Percentiles rank a stretch among this genome's conserved stretches.
Conservation (phyloP, 2,329 filamentous ascomycete species). For the Colletotrichum liaoningense region DNA sequence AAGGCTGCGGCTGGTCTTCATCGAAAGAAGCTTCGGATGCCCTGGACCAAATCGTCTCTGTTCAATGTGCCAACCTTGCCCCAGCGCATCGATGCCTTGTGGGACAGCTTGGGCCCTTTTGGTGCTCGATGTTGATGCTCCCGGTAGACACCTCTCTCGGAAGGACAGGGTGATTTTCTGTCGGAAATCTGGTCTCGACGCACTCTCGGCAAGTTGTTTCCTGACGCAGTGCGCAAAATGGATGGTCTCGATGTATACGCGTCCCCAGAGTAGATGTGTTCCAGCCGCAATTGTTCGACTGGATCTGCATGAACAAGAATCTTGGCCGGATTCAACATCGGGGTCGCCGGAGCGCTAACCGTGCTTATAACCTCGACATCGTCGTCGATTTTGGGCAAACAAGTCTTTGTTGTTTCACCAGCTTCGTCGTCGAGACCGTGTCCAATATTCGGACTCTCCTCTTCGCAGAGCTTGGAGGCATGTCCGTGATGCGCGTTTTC, state of each 20-base stretch:
- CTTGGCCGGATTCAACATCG: slow-evolving; percentile 8
- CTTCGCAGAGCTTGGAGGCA: slow-evolving; percentile 12
- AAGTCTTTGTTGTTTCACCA: slow-evolving; percentile 31
- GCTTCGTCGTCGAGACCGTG: slow-evolving; percentile 21
- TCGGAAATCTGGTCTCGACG: slow-evolving; percentile 33
- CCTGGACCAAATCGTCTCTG: slow-evolving; percentile 51
- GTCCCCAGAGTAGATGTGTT: neutral
- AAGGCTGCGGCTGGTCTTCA: slow-evolving; percentile 38
- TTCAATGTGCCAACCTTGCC: slow-evolving; percentile 49
- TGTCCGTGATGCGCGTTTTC: slow-evolving; percentile 6
- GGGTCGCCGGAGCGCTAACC: slow-evolving; percentile 29
- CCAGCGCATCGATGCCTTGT: slow-evolving; percentile 50
- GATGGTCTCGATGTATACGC: slow-evolving; percentile 11
- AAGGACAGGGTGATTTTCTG: slow-evolving; percentile 38
- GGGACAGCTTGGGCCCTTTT: slow-evolving; percentile 27
- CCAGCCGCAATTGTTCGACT: slow-evolving; percentile 3
- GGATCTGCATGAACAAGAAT: slow-evolving; percentile 22
- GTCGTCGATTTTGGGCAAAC: slow-evolving; percentile 42
- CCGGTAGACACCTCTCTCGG: slow-evolving; percentile 44
- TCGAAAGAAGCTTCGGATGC: slow-evolving; percentile 58
- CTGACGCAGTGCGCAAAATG: slow-evolving; percentile 38
- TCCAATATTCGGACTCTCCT: slow-evolving; percentile 9
- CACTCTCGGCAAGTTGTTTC: slow-evolving; percentile 39
- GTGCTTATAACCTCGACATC: slow-evolving; percentile 39
- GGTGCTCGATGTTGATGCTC: slow-evolving; percentile 38